Base-by-base conservation (phyloP, 306 rosid genomes). In the Biancaea sappan region DNA sequence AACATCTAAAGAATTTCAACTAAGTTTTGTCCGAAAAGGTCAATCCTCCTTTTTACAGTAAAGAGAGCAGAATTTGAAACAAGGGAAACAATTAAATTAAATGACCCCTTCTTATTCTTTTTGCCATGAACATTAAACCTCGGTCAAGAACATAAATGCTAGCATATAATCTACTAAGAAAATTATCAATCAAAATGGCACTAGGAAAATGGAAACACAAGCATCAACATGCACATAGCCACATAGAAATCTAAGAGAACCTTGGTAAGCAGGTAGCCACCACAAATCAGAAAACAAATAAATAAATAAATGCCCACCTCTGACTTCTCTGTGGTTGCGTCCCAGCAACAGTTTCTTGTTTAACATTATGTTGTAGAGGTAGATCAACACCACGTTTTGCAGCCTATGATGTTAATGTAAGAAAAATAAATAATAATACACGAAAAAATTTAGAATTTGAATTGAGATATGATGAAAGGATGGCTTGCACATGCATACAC, bases 301-400 rank as follows among this genome's bases (percentile, higher is more conserved):
- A 62, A 21, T 29, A 47, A 70, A 61, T 2, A 51, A 62, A 21
- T 29, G 80, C 87, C 50, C 28, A 91, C 97, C 94, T 74, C 65
- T 38, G 87, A 82, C 22, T 74, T 75, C 58, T 84, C 52, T 43
- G 74, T 19, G 82, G 80, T 28, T 78, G 81, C 52, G 81, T 59
- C 70, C 71, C 86, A 71, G 79, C 74, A 61, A 72, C 15, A 3
- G 77, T 61, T 15, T 72, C 76, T 77, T 74, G 87, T 7, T 64
- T 71, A 4, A 35, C 80, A 79, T 71, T 76, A 9, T 69, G 86
- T 26, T 56, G 78, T 9, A 29, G 88, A 57, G 84, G 84, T 37
- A 79, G 62, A 48, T 83, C 84, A 74, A 77, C 83, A 52, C 24
- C 81, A 74, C 68, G 82, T 75, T 87, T 82, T 38, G 78, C 57